Evolutionary conservation across 2,329 filamentous ascomycete species (phyloP), one percentile per base, ranked within the genome.

Genomic region (Pseudogymnoascus sp.): DNA sequence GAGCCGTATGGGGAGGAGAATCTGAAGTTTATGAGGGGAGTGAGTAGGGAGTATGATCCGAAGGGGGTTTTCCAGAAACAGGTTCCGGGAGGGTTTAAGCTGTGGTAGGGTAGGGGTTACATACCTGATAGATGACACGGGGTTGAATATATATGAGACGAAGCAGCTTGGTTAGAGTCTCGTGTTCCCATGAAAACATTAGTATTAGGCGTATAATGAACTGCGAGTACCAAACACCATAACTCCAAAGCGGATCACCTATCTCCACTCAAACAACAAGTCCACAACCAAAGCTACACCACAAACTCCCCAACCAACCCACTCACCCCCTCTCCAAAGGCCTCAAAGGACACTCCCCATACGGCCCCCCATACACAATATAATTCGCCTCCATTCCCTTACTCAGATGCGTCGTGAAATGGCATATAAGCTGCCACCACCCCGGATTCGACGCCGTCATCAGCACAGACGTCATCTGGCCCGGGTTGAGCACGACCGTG

Each of bases 41-140:
- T 68, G 1, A 69, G 70, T 16, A 62, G 16, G 25, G 68, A 68
- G 62, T 74, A 71, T 62, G 73, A 73, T 62, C 69, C 69, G 0
- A 60, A 64, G 7, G 64, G 64, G 10, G 66, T 72, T 0, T 74
- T 73, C 41, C 71, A 72, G 64, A 69, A 34, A 21, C 60, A 68
- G 25, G 68, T 68, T 7, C 71, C 70, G 2, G 71, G 69, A 13
- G 69, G 68, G 4, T 71, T 69, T 65, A 72, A 72, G 60, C n/a
- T 71, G 19, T 23, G 41, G 41, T 45, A 45, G n/a, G 1, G 10
- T 45, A 23, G 19, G 10, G 11, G 19, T 6, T 8, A 45, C 13
- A 23, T 45, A 23, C 13, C 19, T 23, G 19, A 45, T 45, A 23
- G 13, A 45, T 45, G 19, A 45, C 1, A 21, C 5, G 4, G 19